Conservation (phyloP, 2,329 filamentous ascomycete species). For the Fusarium palustre region DNA sequence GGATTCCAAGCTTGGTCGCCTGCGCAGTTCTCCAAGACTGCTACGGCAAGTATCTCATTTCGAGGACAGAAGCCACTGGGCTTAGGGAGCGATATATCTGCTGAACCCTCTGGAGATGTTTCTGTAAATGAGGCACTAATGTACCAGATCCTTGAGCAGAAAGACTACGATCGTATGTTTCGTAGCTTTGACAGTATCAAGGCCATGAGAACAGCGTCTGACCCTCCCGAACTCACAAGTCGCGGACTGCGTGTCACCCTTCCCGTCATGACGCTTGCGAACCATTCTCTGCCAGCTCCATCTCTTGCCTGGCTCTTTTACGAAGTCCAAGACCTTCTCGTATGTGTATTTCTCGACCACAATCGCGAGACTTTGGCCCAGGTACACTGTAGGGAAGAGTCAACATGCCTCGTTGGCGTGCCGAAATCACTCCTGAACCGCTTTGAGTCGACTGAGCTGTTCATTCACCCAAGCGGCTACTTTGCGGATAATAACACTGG, state of each 20-base stretch:
- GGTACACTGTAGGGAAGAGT: background rate
- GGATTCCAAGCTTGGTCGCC: conserved; percentile 19
- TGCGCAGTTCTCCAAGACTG: conserved; percentile 7
- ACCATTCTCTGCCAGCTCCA: background rate
- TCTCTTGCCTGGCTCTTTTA: conserved; percentile 16
- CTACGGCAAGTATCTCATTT: no score
- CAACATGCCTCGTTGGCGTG: conserved; percentile 5
- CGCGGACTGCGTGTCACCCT: conserved; percentile 11
- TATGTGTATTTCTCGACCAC: conserved; percentile 15
- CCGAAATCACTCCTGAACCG: conserved; percentile 1
- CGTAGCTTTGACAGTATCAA: conserved; percentile 8
- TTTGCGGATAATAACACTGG: background rate
- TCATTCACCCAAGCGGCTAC: conserved; percentile 10
- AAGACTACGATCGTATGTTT: conserved; percentile 14
- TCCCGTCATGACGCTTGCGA: conserved; percentile 3
- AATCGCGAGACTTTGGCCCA: background rate
- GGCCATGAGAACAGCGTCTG: background rate
- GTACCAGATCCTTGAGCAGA: conserved; percentile 3
- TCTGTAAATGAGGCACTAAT: background rate
- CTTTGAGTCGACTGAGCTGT: conserved; percentile 4
- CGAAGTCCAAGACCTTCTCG: conserved; percentile 6
- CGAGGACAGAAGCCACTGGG: background rate
- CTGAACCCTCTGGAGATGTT: background rate
- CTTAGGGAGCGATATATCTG: background rate
- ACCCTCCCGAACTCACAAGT: conserved; percentile 13